These are phyloP conservation scores for Termitomyces sp. DNA, from an alignment of 768 basidiomycete species.

Conservation along the genomic window DNA sequence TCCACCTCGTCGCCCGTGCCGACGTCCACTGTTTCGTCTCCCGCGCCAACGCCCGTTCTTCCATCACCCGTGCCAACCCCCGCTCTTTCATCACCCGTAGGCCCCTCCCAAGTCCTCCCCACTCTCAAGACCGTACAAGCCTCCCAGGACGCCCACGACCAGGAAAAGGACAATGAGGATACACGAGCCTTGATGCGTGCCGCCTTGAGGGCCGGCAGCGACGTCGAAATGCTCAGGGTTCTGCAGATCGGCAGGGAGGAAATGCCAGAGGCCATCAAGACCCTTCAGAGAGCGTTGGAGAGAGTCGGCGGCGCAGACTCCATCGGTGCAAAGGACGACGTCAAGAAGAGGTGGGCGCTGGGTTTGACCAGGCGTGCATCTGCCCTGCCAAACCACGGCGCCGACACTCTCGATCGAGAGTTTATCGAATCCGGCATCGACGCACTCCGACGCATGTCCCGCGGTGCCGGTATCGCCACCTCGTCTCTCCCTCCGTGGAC, in stretches of 20 bases:
- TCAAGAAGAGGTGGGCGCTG: background rate
- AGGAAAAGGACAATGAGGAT: conserved; percentile 46
- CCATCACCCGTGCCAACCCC: background rate
- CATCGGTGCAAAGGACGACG: background rate
- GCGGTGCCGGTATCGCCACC: conserved; percentile 10
- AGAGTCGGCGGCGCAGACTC: conserved; percentile 25
- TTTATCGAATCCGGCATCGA: conserved; percentile 73
- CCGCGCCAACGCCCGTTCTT: too few relatives aligned
- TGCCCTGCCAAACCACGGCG: too few relatives aligned
- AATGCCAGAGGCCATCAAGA: conserved; percentile 79
- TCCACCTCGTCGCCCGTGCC: too few relatives aligned
- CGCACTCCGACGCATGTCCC: conserved; percentile 51
- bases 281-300: conserved; percentile 66
- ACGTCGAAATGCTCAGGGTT: conserved; percentile 57
- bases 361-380: background rate
- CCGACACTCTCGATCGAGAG: conserved; percentile 57
- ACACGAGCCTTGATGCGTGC: conserved; percentile 53
- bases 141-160: conserved; percentile 43
- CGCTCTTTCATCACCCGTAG: too few relatives aligned
- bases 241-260: conserved; percentile 60
- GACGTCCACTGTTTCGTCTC: too few relatives aligned
- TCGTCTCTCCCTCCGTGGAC: conserved; percentile 63
- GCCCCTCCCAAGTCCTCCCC: conserved; percentile 15
- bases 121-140: conserved; percentile 19
- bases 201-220: conserved; percentile 53